A percentile compares a stretch with the other conserved stretches of the same genome.
phyloP scores from a whole-genome alignment of 176 grass and related monocot genomes.

The Rhynchospora breviuscula region DNA sequence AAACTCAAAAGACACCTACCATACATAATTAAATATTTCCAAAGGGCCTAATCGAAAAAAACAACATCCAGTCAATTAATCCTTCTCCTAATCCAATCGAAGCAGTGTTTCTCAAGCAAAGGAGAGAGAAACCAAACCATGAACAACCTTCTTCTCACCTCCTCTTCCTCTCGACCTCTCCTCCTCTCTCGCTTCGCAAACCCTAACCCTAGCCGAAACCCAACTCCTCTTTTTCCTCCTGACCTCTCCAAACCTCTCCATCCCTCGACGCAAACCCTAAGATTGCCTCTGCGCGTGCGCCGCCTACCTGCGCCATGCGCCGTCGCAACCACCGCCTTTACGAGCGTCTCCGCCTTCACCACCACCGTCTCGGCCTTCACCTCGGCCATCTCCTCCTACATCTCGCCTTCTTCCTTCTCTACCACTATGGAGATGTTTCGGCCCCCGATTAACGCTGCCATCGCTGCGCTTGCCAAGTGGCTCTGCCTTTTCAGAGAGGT shows the following conservation, averaged over 20 bases:
- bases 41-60: background rate
- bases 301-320: constrained; percentile 7
- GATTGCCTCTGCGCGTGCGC: constrained; percentile 14
- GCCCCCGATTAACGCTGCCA: constrained; percentile 61
- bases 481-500: constrained; percentile 87
- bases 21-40: background rate
- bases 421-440: constrained; percentile 58
- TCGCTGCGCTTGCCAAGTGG: constrained; percentile 74
- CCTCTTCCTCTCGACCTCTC: constrained; percentile 23
- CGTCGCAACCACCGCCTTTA: constrained; percentile 27
- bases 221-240: background rate
- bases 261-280: constrained; percentile 29
- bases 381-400: constrained; percentile 1
- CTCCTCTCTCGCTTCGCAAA: constrained; percentile 22
- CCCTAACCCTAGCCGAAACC: constrained; percentile 21
- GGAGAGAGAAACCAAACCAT: constrained; percentile 7
- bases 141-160: constrained; percentile 21
- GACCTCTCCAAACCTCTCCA: constrained; percentile 4
- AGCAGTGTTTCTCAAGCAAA: background rate
- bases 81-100: background rate
- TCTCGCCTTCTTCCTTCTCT: constrained; percentile 38
- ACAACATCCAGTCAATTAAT: background rate
- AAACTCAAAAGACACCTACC: too few relatives aligned
- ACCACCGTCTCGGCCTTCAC: constrained; percentile 45
- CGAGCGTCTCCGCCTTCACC: constrained; percentile 31